A percentile compares a stretch with the other conserved stretches of the same genome.
These are phyloP conservation scores for Peronosclerospora sorghi DNA, from an alignment of 352 stramenopile genomes.

Conservation along the genomic window DNA sequence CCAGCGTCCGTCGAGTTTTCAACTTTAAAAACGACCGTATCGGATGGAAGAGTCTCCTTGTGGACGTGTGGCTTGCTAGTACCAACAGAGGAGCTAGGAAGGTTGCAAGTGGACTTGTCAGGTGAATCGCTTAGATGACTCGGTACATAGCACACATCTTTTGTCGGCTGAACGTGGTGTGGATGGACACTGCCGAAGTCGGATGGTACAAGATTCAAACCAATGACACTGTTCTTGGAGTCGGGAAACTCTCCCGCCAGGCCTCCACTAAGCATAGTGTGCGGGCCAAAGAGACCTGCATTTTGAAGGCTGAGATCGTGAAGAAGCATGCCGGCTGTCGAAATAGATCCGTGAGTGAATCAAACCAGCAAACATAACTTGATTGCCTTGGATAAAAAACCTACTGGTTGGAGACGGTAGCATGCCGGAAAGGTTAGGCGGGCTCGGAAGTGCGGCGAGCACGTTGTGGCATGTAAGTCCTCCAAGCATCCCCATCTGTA, in stretches of 20 bases:
- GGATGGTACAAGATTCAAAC: conserved; percentile 48
- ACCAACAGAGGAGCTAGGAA: conserved; percentile 17
- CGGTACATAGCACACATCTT: conserved; percentile 27
- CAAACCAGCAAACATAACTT: not conserved
- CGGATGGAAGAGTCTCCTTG: conserved; percentile 1
- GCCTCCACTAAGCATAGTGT: conserved; percentile 20
- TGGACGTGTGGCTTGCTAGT: conserved; percentile 5
- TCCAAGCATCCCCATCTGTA: conserved; percentile 53
- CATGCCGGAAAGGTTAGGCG: conserved; percentile 61
- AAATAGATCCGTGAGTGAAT: conserved; percentile 6
- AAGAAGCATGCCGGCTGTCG: conserved; percentile 55
- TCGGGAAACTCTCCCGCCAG: conserved; percentile 26
- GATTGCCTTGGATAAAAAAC: conserved; percentile 10
- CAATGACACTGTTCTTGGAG: conserved; percentile 49
- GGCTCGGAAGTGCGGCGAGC: conserved; percentile 48
- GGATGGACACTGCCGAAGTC: conserved; percentile 37
- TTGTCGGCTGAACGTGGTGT: conserved; percentile 26
- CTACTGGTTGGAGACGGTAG: conserved; percentile 70
- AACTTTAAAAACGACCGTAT: conserved; percentile 11
- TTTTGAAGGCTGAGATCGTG: conserved; percentile 70
- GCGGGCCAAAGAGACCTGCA: conserved; percentile 34
- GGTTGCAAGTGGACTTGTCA: conserved; percentile 21
- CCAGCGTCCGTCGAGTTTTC: conserved; percentile 8
- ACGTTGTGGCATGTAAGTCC: conserved; percentile 50
- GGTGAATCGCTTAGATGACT: conserved; percentile 19